These are phyloP conservation scores for Zymoseptoria ardabiliae DNA, from an alignment of 2,329 filamentous ascomycete species.

Conservation along the genomic window DNA sequence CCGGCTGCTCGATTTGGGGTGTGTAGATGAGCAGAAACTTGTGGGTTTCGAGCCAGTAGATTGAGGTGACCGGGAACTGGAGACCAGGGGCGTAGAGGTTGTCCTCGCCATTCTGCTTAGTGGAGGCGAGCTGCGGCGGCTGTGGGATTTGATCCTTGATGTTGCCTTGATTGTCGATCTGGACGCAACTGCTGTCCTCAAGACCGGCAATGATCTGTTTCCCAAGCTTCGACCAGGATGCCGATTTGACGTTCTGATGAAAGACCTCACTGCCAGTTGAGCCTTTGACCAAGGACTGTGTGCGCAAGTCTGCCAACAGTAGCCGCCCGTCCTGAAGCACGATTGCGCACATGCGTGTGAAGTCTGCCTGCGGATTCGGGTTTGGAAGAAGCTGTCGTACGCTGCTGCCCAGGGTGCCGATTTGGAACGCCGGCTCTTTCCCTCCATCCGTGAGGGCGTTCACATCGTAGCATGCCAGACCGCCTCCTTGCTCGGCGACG, in stretches of 20 bases:
- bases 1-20: conserved; percentile 31
- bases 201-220: conserved; percentile 88
- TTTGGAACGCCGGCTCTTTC: conserved; percentile 62
- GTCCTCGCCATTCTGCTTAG: conserved; percentile 37
- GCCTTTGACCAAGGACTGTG: conserved; percentile 51
- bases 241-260: conserved; percentile 69
- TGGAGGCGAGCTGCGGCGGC: conserved; percentile 52
- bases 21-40: conserved; percentile 68
- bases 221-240: conserved; percentile 86
- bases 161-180: conserved; percentile 76
- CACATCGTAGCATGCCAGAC: conserved; percentile 76
- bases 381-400: conserved; percentile 74
- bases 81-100: conserved; percentile 7
- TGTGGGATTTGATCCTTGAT: conserved; percentile 72
- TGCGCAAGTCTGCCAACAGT: conserved; percentile 72
- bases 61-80: conserved; percentile 38
- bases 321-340: conserved; percentile 76
- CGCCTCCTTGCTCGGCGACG: conserved; percentile 72
- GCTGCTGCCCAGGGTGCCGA: conserved; percentile 66
- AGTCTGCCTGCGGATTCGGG: conserved; percentile 56
- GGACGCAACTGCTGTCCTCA: conserved; percentile 68
- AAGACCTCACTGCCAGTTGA: conserved; percentile 55
- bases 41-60: conserved; percentile 73
- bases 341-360: conserved; percentile 65
- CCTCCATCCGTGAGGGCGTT: conserved; percentile 58